phyloP scores from a whole-genome alignment of 2,329 filamentous ascomycete genomes.

The Xylariales sp. region DNA sequence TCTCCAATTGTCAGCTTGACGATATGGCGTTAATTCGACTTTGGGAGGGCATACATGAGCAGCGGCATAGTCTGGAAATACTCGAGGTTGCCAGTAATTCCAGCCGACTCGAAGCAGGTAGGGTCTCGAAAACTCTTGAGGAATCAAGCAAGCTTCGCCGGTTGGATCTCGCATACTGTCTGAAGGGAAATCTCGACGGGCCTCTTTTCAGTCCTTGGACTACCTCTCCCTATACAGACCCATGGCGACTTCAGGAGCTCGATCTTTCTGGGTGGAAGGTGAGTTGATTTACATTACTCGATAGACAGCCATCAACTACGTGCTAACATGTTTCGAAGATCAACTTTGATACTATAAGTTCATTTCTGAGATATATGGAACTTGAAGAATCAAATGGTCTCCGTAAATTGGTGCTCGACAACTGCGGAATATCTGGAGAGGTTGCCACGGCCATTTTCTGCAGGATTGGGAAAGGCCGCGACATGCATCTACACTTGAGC shows the following conservation, averaged over 20 bases:
- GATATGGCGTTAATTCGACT: slow-evolving; percentile 44
- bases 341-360: slow-evolving; percentile 43
- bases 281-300: slow-evolving; percentile 13
- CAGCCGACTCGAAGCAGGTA: slow-evolving; percentile 44
- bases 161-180: slow-evolving; percentile 46
- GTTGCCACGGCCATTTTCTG: slow-evolving; percentile 47
- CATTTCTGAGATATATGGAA: slow-evolving; percentile 42
- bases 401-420: slow-evolving; percentile 42
- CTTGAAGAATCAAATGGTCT: slow-evolving; percentile 35
- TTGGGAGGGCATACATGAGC: slow-evolving; percentile 42
- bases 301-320: neutral
- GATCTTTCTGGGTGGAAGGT: slow-evolving; percentile 52
- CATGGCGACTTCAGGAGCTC: slow-evolving; percentile 47
- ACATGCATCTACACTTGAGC: slow-evolving; percentile 44
- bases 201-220: slow-evolving; percentile 42
- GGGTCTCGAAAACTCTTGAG: slow-evolving; percentile 38
- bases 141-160: slow-evolving; percentile 39
- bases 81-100: slow-evolving; percentile 51
- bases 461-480: slow-evolving; percentile 42
- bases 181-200: slow-evolving; percentile 39
- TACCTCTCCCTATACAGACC: slow-evolving; percentile 27
- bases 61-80: slow-evolving; percentile 39
- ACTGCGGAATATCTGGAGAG: slow-evolving; percentile 47
- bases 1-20: slow-evolving; percentile 47
- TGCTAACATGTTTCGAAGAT: slow-evolving; percentile 29